These are phyloP conservation scores for Isabelozyma gotoi DNA, from an alignment of 805 yeast species.

Conservation along the genomic window DNA sequence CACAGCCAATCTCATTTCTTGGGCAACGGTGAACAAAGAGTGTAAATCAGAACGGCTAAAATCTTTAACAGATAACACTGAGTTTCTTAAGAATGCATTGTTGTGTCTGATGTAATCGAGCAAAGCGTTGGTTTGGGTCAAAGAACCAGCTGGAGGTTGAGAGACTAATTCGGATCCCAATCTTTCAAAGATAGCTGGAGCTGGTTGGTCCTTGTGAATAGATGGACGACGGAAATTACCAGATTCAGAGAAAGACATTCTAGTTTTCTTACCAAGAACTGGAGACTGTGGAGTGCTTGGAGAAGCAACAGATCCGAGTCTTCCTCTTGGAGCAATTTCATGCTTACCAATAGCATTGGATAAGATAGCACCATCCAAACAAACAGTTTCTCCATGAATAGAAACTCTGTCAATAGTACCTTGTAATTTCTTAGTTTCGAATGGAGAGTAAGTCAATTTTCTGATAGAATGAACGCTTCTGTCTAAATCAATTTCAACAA, in stretches of 20 bases:
- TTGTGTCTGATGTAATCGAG: constrained; percentile 72
- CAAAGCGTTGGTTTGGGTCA: constrained; percentile 78
- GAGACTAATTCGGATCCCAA: constrained; percentile 69
- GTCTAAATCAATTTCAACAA: constrained; percentile 82
- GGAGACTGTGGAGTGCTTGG: constrained; percentile 39
- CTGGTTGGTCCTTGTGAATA: constrained; percentile 43
- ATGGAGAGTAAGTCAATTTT: constrained; percentile 23
- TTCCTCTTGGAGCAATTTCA: constrained; percentile 45
- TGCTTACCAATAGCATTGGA: constrained; percentile 60
- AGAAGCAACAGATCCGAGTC: constrained; percentile 35
- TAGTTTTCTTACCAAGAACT: constrained; percentile 32
- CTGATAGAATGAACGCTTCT: constrained; percentile 48
- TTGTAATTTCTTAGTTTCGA: constrained; percentile 41
- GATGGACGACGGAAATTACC: constrained; percentile 40
- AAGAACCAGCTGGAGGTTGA: constrained; percentile 68
- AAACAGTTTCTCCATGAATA: constrained; percentile 73
- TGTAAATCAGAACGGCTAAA: constrained; percentile 88
- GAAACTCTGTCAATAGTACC: constrained; percentile 91
- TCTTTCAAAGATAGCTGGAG: constrained; percentile 43
- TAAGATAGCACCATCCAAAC: constrained; percentile 77
- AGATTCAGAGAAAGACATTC: constrained; percentile 33
- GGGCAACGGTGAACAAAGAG: constrained; percentile 92
- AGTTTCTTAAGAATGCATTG: constrained; percentile 88
- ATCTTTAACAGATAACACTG: constrained; percentile 85
- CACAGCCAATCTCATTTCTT: constrained; percentile 95